Conservation (phyloP, 345 rosid species). For the Moricandia moricandioides region DNA sequence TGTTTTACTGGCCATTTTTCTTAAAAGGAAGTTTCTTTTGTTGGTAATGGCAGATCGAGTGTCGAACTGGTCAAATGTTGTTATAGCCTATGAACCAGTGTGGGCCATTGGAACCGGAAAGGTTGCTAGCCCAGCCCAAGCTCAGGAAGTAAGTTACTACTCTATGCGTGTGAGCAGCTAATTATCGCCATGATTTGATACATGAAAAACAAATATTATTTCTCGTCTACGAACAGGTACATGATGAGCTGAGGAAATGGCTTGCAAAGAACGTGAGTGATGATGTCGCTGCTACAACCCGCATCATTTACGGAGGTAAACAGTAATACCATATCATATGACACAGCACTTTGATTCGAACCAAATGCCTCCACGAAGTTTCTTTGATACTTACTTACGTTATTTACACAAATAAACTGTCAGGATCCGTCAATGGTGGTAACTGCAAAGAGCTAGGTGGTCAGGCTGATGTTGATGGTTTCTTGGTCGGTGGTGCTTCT, state of each 20-base stretch:
- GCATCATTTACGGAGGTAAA: conserved; percentile 92
- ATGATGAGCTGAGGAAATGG: conserved; percentile 86
- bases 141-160: conserved; percentile 76
- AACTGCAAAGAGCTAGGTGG: conserved; percentile 81
- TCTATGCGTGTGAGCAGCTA: background rate
- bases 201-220: background rate
- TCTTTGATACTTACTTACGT: background rate
- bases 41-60: conserved; percentile 47
- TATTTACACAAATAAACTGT: background rate
- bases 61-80: conserved; percentile 67
- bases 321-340: background rate
- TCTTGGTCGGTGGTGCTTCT: conserved; percentile 91
- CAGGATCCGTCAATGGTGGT: conserved; percentile 81
- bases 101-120: conserved; percentile 98
- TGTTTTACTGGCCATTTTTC: background rate
- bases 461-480: conserved; percentile 79
- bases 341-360: background rate
- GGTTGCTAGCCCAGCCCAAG: conserved; percentile 89
- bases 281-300: conserved; percentile 68
- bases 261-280: conserved; percentile 57
- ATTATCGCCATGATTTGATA: background rate
- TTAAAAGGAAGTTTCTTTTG: background rate
- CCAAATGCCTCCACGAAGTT: background rate
- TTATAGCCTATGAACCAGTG: conserved; percentile 87
- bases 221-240: conserved; percentile 49